A percentile compares a stretch with the other conserved stretches of the same genome.
Conservation (phyloP, 192 early-diverging fungal genomes). For the Gaertneriomyces semiglobifer region DNA sequence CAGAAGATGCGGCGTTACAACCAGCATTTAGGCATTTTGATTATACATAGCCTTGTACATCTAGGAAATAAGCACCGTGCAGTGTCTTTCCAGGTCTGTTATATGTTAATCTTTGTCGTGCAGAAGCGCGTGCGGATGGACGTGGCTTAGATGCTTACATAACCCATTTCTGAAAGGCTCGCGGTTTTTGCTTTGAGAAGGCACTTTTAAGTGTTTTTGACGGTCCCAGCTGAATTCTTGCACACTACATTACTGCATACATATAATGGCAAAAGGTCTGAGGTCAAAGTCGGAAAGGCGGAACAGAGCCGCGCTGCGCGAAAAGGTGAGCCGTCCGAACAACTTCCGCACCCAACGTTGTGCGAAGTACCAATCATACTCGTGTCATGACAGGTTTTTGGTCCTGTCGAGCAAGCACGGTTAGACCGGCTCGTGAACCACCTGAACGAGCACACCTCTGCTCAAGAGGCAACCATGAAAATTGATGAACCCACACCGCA, state of each 20-base stretch:
- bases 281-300: conserved; percentile 23
- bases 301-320: conserved; percentile 7
- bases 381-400: conserved; percentile 16
- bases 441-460: background rate
- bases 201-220: no score
- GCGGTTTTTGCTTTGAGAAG: no score
- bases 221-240: no score
- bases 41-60: no score
- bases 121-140: no score
- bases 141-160: no score
- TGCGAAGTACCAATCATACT: background rate
- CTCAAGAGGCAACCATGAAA: background rate
- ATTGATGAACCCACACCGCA: background rate
- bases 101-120: no score
- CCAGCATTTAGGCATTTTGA: no score
- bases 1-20: no score
- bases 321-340: conserved; percentile 5
- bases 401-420: conserved; percentile 30
- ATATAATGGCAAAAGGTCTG: conserved; percentile 31
- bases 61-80: no score
- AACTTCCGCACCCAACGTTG: background rate
- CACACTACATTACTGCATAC: background rate
- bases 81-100: no score
- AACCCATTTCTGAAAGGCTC: no score
- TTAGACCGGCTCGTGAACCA: conserved; percentile 17